phyloP scores from a whole-genome alignment of 2,329 filamentous ascomycete species.

The Penicillium freii region DNA sequence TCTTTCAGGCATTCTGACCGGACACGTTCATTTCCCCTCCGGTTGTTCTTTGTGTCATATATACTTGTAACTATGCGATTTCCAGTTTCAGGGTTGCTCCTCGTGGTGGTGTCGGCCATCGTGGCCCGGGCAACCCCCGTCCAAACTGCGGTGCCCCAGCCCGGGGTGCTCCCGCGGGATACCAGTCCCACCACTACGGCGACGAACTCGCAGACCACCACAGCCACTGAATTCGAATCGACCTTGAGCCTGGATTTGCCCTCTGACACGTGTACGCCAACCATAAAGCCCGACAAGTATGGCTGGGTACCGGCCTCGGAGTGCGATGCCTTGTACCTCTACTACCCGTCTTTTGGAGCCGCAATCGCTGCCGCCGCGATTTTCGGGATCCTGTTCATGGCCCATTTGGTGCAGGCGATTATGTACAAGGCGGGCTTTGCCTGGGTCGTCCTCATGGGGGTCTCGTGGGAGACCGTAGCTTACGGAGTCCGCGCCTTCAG shows the following conservation, averaged over 20 bases:
- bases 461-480: constrained; percentile 43
- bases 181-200: not conserved
- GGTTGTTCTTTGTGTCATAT: not conserved
- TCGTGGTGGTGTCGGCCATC: not conserved
- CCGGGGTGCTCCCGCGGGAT: not conserved
- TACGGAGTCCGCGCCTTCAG: constrained; percentile 36
- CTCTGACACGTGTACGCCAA: constrained; percentile 18
- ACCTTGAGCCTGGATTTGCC: constrained; percentile 2
- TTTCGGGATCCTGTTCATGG: constrained; percentile 28
- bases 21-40: not conserved
- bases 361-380: constrained; percentile 38
- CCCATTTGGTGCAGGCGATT: constrained; percentile 39
- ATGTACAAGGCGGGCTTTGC: constrained; percentile 38
- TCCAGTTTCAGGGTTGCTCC: not conserved
- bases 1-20: not conserved
- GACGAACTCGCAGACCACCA: not conserved
- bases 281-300: constrained; percentile 23
- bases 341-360: constrained; percentile 39
- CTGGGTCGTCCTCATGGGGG: constrained; percentile 49
- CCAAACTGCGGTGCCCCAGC: not conserved
- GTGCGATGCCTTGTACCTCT: constrained; percentile 22
- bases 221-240: not conserved
- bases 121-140: constrained; percentile 2
- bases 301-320: constrained; percentile 21
- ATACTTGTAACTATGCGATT: not conserved